Conservation (phyloP, 1,139 yeast species). For the Blastobotrys ciferrii region DNA sequence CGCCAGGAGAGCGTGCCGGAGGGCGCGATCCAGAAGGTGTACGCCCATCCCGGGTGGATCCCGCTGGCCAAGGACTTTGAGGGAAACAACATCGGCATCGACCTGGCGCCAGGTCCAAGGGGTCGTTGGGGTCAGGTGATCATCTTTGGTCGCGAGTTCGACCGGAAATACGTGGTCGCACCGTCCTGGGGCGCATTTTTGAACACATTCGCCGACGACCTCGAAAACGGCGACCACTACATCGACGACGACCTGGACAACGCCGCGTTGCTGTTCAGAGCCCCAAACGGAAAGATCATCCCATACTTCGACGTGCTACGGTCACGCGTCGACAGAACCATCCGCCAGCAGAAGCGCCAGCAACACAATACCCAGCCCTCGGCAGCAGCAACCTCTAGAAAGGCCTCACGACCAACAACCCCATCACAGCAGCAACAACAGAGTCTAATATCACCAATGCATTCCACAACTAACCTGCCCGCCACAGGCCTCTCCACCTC, state of each 20-base stretch:
- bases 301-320: conserved; percentile 67
- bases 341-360: conserved; percentile 24
- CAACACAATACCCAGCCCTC: conserved; percentile 13
- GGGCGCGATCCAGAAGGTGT: conserved; percentile 62
- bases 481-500: conserved; percentile 23
- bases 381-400: conserved; percentile 14
- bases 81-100: conserved; percentile 89
- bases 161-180: conserved; percentile 74
- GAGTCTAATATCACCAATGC: conserved; percentile 23
- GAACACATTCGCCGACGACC: conserved; percentile 75
- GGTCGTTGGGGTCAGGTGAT: conserved; percentile 85
- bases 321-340: conserved; percentile 40
- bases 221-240: conserved; percentile 74
- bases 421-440: conserved; percentile 7
- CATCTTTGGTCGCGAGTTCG: conserved; percentile 86
- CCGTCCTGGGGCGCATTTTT: conserved; percentile 84
- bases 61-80: conserved; percentile 84
- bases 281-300: conserved; percentile 45
- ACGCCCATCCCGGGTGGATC: conserved; percentile 88
- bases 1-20: conserved; percentile 74
- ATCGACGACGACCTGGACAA: conserved; percentile 64
- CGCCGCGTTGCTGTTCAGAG: conserved; percentile 60
- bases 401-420: conserved; percentile 8
- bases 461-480: conserved; percentile 27
- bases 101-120: conserved; percentile 74